Evolutionary conservation across 345 rosid species (phyloP).

Genomic region (Psidium friedrichsthalianum): DNA sequence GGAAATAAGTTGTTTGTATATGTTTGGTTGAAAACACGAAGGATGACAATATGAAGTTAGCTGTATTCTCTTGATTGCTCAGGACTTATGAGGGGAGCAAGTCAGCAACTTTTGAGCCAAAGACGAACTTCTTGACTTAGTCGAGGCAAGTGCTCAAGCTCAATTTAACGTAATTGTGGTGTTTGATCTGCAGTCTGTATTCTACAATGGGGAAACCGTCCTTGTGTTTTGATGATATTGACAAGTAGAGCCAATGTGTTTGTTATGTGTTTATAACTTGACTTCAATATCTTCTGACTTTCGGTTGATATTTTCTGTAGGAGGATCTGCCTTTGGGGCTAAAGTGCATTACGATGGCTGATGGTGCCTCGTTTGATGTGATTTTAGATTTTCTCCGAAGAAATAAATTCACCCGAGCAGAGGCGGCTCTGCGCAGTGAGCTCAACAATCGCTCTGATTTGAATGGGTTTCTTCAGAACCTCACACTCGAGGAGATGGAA

Average conservation of each 20-base stretch:
- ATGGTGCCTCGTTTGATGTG: constrained; percentile 51
- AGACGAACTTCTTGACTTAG: neutral
- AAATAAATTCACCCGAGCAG: constrained; percentile 78
- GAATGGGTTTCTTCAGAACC: constrained; percentile 61
- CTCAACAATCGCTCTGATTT: constrained; percentile 56
- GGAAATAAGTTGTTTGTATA: neutral
- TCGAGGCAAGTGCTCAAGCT: neutral
- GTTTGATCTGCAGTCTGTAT: neutral
- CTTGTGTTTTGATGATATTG: neutral
- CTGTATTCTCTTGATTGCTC: neutral
- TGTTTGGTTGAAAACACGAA: neutral
- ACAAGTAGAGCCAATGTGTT: neutral
- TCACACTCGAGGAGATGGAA: constrained; percentile 36
- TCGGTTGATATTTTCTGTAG: neutral
- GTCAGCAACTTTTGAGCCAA: neutral
- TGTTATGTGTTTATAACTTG: neutral
- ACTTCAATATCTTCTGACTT: neutral
- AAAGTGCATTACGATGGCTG: constrained; percentile 44
- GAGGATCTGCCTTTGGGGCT: constrained; percentile 6
- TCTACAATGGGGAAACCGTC: neutral
- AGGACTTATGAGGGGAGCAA: neutral
- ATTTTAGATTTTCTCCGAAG: constrained; percentile 73
- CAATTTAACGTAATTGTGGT: neutral
- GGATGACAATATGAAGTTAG: neutral
- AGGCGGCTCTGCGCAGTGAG: constrained; percentile 92